phyloP scores from a whole-genome alignment of 352 stramenopile species.

The Thalassiosira ordinaria region DNA sequence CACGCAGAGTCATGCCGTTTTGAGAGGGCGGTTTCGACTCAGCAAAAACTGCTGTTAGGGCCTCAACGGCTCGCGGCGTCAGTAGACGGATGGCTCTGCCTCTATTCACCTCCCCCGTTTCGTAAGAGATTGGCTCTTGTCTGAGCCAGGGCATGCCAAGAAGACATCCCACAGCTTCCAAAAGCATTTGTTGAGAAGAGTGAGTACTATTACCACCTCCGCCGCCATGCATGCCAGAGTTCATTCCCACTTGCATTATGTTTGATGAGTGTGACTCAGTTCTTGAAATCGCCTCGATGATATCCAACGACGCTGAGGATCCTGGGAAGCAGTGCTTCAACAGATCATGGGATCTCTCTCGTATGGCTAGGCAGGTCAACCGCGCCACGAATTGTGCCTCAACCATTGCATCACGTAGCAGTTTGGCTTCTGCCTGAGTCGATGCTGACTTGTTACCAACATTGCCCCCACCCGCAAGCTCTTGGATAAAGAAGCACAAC shows the following conservation, averaged over 20 bases:
- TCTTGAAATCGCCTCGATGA: conserved; percentile 68
- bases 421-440: conserved; percentile 33
- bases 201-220: conserved; percentile 18
- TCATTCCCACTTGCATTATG: conserved; percentile 70
- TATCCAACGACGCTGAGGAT: conserved; percentile 63
- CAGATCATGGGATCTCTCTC: conserved; percentile 57
- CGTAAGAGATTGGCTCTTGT: conserved; percentile 64
- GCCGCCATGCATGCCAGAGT: conserved; percentile 46
- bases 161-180: conserved; percentile 79
- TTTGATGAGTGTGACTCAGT: conserved; percentile 65
- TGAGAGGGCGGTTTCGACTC: conserved; percentile 68
- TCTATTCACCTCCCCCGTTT: conserved; percentile 65
- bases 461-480: no score
- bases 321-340: conserved; percentile 76
- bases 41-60: conserved; percentile 74
- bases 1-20: conserved; percentile 74
- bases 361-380: conserved; percentile 67
- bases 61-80: conserved; percentile 59
- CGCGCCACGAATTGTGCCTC: conserved; percentile 70
- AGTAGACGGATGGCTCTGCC: conserved; percentile 59
- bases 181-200: conserved; percentile 52
- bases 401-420: conserved; percentile 69
- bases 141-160: conserved; percentile 63
- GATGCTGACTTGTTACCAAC: no score
- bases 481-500: conserved; percentile 71